phyloP scores from a whole-genome alignment of 2,329 filamentous ascomycete genomes.

The Cordyceps pruinosa region DNA sequence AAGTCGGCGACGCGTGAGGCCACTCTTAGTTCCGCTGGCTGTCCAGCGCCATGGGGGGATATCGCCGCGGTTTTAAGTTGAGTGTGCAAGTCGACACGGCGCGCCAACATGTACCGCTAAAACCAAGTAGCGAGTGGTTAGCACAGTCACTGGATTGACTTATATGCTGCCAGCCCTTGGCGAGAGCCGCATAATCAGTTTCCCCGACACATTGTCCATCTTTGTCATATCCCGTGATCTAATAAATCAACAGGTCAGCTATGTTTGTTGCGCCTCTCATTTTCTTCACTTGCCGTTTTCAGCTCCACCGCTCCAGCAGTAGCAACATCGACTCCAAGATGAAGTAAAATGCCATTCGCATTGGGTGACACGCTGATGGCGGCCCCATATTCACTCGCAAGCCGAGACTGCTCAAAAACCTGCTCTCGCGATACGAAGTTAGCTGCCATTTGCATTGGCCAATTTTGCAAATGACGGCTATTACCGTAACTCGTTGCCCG shows the following conservation, averaged over 20 bases:
- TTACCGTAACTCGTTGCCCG: constrained; percentile 37
- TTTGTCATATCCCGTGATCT: not conserved
- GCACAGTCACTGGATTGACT: not conserved
- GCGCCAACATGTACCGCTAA: not conserved
- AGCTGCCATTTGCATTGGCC: not conserved
- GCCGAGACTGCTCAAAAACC: constrained; percentile 47
- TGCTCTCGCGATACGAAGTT: constrained; percentile 17
- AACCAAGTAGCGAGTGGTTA: not conserved
- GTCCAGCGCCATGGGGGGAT: not conserved
- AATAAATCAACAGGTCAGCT: not conserved
- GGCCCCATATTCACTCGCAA: constrained; percentile 49
- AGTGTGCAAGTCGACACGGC: not conserved
- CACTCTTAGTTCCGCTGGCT: not conserved
- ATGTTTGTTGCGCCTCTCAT: not conserved
- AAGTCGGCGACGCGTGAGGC: not conserved
- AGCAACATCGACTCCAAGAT: constrained; percentile 29
- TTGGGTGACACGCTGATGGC: constrained; percentile 55
- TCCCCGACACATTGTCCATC: not conserved
- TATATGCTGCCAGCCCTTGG: not conserved
- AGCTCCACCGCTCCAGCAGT: constrained; percentile 23
- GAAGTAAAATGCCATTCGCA: constrained; percentile 45
- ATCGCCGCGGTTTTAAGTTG: not conserved
- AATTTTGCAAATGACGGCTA: not conserved
- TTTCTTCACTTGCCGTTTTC: not conserved
- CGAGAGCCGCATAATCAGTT: not conserved